Percentiles rank a stretch among this genome's conserved stretches.
Evolutionary conservation across 495 filamentous ascomycete species (phyloP).

Genomic region (Hyaloscypha hepaticicola): DNA sequence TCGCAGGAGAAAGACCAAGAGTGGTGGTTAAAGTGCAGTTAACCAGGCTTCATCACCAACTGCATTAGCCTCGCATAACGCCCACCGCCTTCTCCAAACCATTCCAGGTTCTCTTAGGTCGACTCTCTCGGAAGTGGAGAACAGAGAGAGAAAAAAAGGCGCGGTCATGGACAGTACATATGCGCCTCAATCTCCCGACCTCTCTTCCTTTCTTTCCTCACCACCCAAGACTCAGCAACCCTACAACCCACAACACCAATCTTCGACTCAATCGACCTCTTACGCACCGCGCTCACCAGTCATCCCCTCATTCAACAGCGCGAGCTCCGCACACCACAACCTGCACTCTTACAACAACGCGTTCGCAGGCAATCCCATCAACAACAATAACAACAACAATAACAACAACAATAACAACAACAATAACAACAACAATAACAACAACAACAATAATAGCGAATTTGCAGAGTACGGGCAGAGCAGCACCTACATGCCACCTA

Average conservation of each 20-base stretch:
- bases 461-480: constrained; percentile 14
- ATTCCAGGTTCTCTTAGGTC: too few species aligned
- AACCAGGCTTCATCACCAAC: constrained; percentile 10
- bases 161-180: constrained; percentile 36
- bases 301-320: constrained; percentile 20
- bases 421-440: too few species aligned
- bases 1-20: background rate
- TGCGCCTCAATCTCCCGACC: constrained; percentile 56
- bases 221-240: constrained; percentile 23
- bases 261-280: background rate
- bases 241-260: constrained; percentile 12
- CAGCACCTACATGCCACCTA: constrained; percentile 28
- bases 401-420: too few species aligned
- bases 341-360: constrained; percentile 3
- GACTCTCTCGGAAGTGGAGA: too few species aligned
- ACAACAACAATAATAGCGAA: too few species aligned
- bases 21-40: background rate
- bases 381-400: too few species aligned
- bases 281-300: constrained; percentile 31
- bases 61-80: constrained; percentile 33
- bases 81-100: constrained; percentile 17
- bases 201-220: constrained; percentile 49
- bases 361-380: too few species aligned
- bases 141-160: background rate
- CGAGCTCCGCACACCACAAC: constrained; percentile 10